These are phyloP conservation scores for Magnusiomyces sp. DNA, from an alignment of 1,139 yeast genomes.

Conservation along the genomic window DNA sequence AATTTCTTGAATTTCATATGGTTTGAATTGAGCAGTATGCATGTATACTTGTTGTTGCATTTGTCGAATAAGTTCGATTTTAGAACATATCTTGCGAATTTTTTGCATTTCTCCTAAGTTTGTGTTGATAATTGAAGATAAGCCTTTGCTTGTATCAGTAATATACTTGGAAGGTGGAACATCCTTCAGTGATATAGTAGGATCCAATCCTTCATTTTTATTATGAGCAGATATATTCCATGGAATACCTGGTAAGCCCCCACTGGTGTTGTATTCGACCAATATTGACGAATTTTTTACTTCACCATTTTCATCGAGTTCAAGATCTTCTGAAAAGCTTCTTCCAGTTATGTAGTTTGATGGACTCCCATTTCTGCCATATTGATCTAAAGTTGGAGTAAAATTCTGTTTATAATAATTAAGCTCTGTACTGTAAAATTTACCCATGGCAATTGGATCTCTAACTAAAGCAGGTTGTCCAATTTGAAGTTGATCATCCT, in stretches of 20 bases:
- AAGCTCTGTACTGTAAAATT: constrained; percentile 28
- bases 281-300: constrained; percentile 28
- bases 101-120: constrained; percentile 80
- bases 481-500: constrained; percentile 46
- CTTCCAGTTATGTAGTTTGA: constrained; percentile 3
- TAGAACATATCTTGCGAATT: constrained; percentile 78
- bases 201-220: constrained; percentile 35
- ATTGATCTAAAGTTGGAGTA: constrained; percentile 9
- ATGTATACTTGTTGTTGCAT: constrained; percentile 80
- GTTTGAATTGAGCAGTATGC: constrained; percentile 65
- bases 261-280: constrained; percentile 75
- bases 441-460: constrained; percentile 26
- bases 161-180: constrained; percentile 17
- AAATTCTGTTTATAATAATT: constrained; percentile 8
- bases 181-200: constrained; percentile 19
- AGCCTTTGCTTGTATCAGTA: constrained; percentile 13
- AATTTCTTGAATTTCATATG: constrained; percentile 56
- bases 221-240: constrained; percentile 37
- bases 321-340: constrained; percentile 32
- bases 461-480: constrained; percentile 57
- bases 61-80: constrained; percentile 78
- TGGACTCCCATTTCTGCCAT: constrained; percentile 1
- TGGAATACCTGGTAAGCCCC: constrained; percentile 65
- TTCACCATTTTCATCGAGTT: constrained; percentile 52
- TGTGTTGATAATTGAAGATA: constrained; percentile 50